Base-by-base conservation (phyloP, 495 filamentous ascomycete genomes). In the Elaphomyces granulatus region DNA sequence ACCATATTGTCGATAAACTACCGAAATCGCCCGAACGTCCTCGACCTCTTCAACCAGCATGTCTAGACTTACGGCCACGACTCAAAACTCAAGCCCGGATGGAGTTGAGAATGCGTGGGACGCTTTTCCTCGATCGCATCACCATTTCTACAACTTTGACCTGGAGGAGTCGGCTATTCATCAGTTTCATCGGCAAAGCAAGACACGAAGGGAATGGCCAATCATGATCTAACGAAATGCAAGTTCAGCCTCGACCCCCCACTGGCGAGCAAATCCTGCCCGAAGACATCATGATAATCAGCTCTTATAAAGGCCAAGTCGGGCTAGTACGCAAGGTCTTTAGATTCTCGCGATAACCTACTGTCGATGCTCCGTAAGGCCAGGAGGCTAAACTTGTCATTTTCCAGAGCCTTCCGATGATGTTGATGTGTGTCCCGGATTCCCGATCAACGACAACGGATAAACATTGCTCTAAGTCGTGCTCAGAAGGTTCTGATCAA, bases 381-480 rank as follows among this genome's bases (percentile, higher is more conserved):
- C 28, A 31, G 20, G 21, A 40, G 23, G 38, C 38, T 9, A 2
- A 20, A 8, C 2, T 40, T 18, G 38, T 40, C 19, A 40, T 40
- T 34, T 32, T 15, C 28, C 23, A 14, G 33, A 32, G 26, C 38
- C 38, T 10, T 4, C 20, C 3, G n/a, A n/a, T n/a, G 52, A 51
- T 6, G 18, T 15, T 16, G n/a, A 8, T 6, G 14, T 8, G 33
- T 6, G 6, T 12, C 8, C 18, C 6, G 33, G 33, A 8, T 35
- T 35, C 14, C n/a, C 18, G 7, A 16, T 16, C 6, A 16, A 35
- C 6, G 6, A 6, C 33, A 6, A 6, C 6, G 33, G 6, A 12
- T 35, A 6, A 35, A 35, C 6, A 16, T 35, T 15, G 14, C 33
- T 15, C 33, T 35, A 8, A 35, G 33, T 15, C 33, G 33, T 15